Conservation (phyloP, 129 eudicot species). For the Artemisia annua region DNA sequence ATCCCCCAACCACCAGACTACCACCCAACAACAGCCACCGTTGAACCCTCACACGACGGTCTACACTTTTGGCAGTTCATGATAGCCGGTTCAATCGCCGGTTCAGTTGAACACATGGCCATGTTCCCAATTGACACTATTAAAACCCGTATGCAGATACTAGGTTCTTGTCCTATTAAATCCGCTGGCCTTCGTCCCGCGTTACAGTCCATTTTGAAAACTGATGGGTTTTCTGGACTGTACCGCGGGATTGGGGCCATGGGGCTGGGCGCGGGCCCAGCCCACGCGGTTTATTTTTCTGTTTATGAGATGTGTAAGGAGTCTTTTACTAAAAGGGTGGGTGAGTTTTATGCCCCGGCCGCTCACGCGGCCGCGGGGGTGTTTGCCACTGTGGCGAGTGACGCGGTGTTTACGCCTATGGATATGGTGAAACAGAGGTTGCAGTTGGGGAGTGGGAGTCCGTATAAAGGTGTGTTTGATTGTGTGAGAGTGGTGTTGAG, state of each 20-base stretch:
- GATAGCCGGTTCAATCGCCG: constrained; percentile 88
- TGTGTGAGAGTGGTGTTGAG: constrained; percentile 60
- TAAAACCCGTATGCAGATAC: constrained; percentile 89
- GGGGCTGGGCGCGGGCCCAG: constrained; percentile 95
- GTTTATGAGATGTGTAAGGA: constrained; percentile 69
- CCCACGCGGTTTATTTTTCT: constrained; percentile 85
- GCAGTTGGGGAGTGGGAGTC: constrained; percentile 60
- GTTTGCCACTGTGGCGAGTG: constrained; percentile 78
- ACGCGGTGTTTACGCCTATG: constrained; percentile 89
- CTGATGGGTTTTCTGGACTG: constrained; percentile 70
- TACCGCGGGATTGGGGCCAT: constrained; percentile 87
- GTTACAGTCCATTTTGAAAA: constrained; percentile 50
- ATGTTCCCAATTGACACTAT: constrained; percentile 92
- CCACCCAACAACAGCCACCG: constrained; percentile 45
- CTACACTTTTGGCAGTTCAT: constrained; percentile 85
- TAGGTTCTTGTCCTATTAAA: constrained; percentile 77
- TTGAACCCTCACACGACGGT: constrained; percentile 71
- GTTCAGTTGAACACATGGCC: constrained; percentile 90
- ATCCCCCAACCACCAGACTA: constrained; percentile 62
- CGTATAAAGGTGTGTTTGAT: constrained; percentile 68
- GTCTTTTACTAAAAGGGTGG: constrained; percentile 35
- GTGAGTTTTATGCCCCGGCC: constrained; percentile 39
- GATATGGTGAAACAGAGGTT: constrained; percentile 91
- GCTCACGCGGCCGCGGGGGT: constrained; percentile 80
- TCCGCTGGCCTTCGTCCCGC: constrained; percentile 61